Conservation (phyloP, 2,329 filamentous ascomycete genomes). For the Ceratocystis lukuohia region DNA sequence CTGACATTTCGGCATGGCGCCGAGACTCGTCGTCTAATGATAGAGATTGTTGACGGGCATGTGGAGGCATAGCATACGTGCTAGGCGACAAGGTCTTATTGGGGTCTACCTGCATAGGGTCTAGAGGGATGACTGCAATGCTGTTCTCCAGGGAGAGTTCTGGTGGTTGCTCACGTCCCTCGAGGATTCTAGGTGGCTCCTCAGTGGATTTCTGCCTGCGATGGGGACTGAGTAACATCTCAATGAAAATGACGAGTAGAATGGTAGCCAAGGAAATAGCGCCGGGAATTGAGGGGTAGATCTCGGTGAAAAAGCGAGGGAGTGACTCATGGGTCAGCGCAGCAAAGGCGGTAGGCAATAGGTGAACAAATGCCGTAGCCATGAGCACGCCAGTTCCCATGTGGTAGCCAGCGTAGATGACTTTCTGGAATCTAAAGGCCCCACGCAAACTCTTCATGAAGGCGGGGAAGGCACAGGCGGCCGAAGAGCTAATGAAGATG, state of each 20-base stretch:
- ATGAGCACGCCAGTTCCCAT: conserved; percentile 65
- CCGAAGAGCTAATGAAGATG: conserved; percentile 35
- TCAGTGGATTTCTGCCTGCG: conserved; percentile 23
- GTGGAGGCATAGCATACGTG: neutral
- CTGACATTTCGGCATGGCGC: neutral
- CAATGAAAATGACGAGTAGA: conserved; percentile 65
- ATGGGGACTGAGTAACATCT: conserved; percentile 49
- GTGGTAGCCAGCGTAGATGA: conserved; percentile 49
- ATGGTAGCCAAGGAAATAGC: conserved; percentile 68
- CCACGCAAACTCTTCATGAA: conserved; percentile 36
- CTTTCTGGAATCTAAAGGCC: conserved; percentile 39
- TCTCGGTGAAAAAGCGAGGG: conserved; percentile 58
- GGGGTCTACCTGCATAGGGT: neutral
- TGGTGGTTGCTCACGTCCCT: neutral
- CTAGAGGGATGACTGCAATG: neutral
- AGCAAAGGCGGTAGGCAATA: conserved; percentile 51
- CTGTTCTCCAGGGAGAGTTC: neutral
- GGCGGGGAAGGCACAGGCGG: conserved; percentile 41
- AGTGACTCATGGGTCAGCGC: conserved; percentile 54
- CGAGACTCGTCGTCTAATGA: too few relatives aligned
- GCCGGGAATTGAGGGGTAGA: conserved; percentile 66
- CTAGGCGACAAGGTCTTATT: neutral
- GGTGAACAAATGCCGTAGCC: conserved; percentile 68
- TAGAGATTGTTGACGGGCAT: too few relatives aligned
- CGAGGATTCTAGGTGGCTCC: neutral